Evolutionary conservation across 2,329 filamentous ascomycete genomes (phyloP), one percentile per base, ranked within the genome.

Genomic region (Knufia petricola): DNA sequence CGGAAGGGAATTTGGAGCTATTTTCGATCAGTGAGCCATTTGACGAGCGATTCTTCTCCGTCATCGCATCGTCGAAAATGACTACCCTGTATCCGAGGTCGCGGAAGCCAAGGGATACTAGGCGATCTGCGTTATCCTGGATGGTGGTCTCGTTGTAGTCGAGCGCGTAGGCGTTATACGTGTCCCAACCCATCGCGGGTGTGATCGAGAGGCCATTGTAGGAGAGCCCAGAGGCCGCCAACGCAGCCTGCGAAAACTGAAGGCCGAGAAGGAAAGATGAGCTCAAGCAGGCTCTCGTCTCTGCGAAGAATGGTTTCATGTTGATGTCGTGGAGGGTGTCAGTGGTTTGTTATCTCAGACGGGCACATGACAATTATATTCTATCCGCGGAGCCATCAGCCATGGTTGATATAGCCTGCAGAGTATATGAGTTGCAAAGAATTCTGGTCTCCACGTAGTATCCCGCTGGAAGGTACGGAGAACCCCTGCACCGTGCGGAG

Each of bases 41-140:
- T 2, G 60, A 54, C 45, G 66, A 66, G 7, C 74, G 65, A 23
- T 71, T 70, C 34, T 36, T 39, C 34, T 62, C 58, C 10, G 64
- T 67, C 74, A 74, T 77, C 59, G 73, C 76, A 54, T 77, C 74
- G 53, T 77, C 74, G 1, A 77, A 62, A 31, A 73, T 63, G 36
- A 76, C 67, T 53, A 76, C 75, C 50, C 73, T 61, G 56, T 75
- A 75, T 24, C 72, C 72, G 6, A 69, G 53, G 51, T 75, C 72
- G n/a, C 52, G 49, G 30, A 55, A 55, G 20, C 53, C 53, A 13
- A 55, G 47, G 12, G 30, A 37, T 1, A 50, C 49, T 8, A 55
- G 43, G 3, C 31, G 30, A 4, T 53, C 49, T 30, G 53, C 53
- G 19, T 55, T 55, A 24, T 44, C 53, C 24, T 38, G 32, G 36